Evolutionary conservation across 768 basidiomycete genomes (phyloP), one percentile per base, ranked within the genome.

Genomic region (Neoboletus subvelutipes): DNA sequence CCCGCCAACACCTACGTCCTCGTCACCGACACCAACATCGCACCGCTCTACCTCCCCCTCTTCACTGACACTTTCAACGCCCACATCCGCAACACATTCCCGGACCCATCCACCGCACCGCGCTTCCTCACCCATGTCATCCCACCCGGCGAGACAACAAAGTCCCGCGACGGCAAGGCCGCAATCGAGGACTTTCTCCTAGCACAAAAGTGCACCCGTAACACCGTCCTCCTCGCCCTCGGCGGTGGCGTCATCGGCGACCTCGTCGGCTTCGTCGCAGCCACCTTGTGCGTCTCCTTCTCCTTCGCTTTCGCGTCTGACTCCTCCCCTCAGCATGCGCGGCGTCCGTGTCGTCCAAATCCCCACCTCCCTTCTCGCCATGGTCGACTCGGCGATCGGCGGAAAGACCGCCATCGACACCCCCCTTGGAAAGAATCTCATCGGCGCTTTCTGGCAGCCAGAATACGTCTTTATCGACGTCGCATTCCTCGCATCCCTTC

Each of bases 341-440:
- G 97, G 97, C 8, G 85, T 98, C 24, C 90, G 89, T 54, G 91
- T 96, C 74, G 87, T 92, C 22, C 97, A 99, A 76, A 91, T 99
- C 54, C 97, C 97, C 0, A 98, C 97, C 0, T 97, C 95, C 0
- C 79, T 99, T 2, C 82, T 99, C 56, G 94, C 95, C 7, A 99
- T 99, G 97, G 97, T 99, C 24, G 97, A 99, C 74, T 98, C 95
- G 0, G 88, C 92, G 58, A 87, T 99, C 43, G 97, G 97, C 6
- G 96, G 97, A 36, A 99, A 98, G 79, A 99, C 97, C 0, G 96
- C 97, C n/a, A 94, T 98, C 59, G 97, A 99, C 70, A 98, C 96
- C 0, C 94, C 93, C 2, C 92, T 94, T 61, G 97, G 97, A 54
- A 99, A 99, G 78, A 99, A 99, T 74, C 83, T 98, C 62, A 93